Conservation (phyloP, 2,329 filamentous ascomycete species). For the Acrocalymma vagum region DNA sequence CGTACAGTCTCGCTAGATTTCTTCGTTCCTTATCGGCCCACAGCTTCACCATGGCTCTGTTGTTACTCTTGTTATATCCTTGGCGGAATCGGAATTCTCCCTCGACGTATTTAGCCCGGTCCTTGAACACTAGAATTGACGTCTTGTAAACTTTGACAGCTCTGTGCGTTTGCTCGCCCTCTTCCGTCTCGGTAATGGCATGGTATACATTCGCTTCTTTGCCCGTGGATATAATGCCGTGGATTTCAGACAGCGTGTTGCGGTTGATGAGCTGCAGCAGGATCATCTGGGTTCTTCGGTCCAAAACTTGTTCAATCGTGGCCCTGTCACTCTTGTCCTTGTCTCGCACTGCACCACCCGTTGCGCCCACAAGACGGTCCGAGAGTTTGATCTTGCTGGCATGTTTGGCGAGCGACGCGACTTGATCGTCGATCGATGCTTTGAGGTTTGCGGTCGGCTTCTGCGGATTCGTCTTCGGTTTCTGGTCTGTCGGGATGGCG, state of each 20-base stretch:
- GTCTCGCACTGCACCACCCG: conserved; percentile 57
- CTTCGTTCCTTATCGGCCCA: conserved; percentile 99
- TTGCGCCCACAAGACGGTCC: conserved; percentile 61
- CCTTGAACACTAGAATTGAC: conserved; percentile 96
- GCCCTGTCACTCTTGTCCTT: conserved; percentile 94
- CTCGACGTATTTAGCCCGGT: conserved; percentile 93
- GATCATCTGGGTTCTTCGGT: conserved; percentile 94
- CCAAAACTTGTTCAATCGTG: conserved; percentile 92
- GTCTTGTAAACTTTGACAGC: conserved; percentile 99
- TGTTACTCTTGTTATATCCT: conserved; percentile 94
- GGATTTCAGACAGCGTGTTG: conserved; percentile 86
- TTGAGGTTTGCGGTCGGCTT: conserved; percentile 78
- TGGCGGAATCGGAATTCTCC: conserved; percentile 92
- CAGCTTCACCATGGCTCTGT: conserved; percentile 95
- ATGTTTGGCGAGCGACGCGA: conserved; percentile 83
- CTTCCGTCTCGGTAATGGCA: conserved; percentile 71
- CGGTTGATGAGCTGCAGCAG: conserved; percentile 95
- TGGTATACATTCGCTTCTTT: conserved; percentile 99
- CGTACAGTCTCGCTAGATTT: conserved; percentile 85
- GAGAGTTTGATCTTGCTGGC: conserved; percentile 86
- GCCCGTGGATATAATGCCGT: conserved; percentile 94
- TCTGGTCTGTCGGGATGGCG: conserved; percentile 58
- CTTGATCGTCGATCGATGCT: conserved; percentile 85
- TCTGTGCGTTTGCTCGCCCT: conserved; percentile 68
- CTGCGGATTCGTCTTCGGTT: conserved; percentile 76